Evolutionary conservation across 2,329 filamentous ascomycete species (phyloP).

Genomic region (Talaromyces islandicus): DNA sequence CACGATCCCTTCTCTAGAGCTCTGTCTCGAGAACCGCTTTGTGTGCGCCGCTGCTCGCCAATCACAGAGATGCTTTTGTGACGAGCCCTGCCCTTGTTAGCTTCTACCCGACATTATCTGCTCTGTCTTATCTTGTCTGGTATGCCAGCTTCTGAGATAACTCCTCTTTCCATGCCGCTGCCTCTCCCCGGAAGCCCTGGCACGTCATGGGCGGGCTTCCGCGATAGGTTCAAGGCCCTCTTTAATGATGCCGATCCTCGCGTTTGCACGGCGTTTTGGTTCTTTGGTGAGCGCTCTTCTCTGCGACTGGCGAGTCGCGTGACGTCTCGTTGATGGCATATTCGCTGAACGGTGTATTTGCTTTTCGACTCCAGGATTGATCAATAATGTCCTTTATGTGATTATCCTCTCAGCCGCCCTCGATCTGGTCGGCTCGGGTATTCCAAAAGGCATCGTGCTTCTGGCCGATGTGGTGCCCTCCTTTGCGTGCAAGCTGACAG

Average conservation of each 20-base stretch:
- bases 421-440: conserved; percentile 78
- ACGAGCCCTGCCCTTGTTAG: not conserved
- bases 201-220: conserved; percentile 69
- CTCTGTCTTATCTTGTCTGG: not conserved
- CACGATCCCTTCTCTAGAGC: not conserved
- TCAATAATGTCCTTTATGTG: conserved; percentile 97
- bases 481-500: conserved; percentile 79
- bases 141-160: conserved; percentile 21
- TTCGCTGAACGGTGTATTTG: not conserved
- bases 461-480: conserved; percentile 89
- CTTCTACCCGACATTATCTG: not conserved
- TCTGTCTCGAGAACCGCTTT: not conserved
- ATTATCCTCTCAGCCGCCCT: conserved; percentile 93
- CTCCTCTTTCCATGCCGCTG: conserved; percentile 26
- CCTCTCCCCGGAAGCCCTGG: conserved; percentile 54
- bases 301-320: not conserved
- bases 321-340: not conserved
- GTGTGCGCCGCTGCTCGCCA: not conserved
- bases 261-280: conserved; percentile 80
- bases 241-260: conserved; percentile 64
- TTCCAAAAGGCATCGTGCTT: conserved; percentile 88
- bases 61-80: not conserved
- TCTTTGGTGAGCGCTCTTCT: conserved; percentile 64
- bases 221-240: conserved; percentile 56
- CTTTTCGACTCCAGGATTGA: conserved; percentile 55